Evolutionary conservation across 768 basidiomycete genomes (phyloP), one percentile per base, ranked within the genome.

Genomic region (Russula compacta): DNA sequence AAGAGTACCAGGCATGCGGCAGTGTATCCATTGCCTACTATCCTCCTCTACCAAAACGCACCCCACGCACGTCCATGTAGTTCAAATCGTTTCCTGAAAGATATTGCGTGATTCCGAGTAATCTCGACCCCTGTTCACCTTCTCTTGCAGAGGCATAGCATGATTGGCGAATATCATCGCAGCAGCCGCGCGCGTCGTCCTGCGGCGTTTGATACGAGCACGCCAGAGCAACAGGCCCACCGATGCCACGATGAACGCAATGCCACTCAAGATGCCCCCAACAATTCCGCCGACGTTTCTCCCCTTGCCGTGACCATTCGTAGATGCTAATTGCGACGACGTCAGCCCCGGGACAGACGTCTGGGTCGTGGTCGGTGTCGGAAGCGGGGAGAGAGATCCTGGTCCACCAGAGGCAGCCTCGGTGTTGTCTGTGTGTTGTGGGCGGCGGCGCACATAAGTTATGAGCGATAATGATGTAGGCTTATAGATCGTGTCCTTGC

Each of bases 121-220:
- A 7, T 48, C 44, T 4, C 4, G 5, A 29, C 8, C 32, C 51
- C 24, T 53, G 39, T 17, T 14, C 5, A n/a, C 9, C 48, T 61
- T 62, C 61, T 62, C 61, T 39, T 47, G 44, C 32, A 62, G 4
- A 4, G 60, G 44, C 19, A 62, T 4, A 4, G 32, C 17, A 5
- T 19, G 50, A 39, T 36, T 52, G 7, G 36, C 51, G 17, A 62
- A 36, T 47, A 62, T 62, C 3, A 48, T 21, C 2, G 29, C 32
- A 6, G 61, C 32, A 1, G 61, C 61, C 9, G 6, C 19, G 39
- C 56, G 51, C 1, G 61, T 62, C 11, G 44, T 33, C 21, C 1
- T 47, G 50, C 61, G 61, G 11, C 61, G 61, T 21, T 50, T 57
- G 36, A 62, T 10, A 32, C 61, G 61, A 5, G 56, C 51, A 11